Evolutionary conservation across 225 moss, liverwort and hornwort genomes (phyloP).

Genomic region (Takakia lepidozioides): DNA sequence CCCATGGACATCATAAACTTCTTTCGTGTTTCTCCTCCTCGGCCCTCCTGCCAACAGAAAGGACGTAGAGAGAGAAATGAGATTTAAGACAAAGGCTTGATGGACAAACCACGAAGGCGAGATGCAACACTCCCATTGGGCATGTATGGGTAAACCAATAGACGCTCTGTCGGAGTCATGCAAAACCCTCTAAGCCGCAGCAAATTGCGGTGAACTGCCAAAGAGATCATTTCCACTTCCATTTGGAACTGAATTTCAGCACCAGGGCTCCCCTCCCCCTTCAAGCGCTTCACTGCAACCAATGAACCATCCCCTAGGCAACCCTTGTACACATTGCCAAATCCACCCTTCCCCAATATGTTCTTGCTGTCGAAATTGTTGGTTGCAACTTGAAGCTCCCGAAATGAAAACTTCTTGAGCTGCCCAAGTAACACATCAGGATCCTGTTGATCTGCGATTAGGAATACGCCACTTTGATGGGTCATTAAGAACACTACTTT

Average conservation of each 20-base stretch:
- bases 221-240: slow-evolving; percentile 92
- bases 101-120: slow-evolving; percentile 64
- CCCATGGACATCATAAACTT: too few species aligned
- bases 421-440: slow-evolving; percentile 74
- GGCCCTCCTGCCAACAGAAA: too few species aligned
- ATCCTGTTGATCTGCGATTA: slow-evolving; percentile 75
- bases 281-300: slow-evolving; percentile 82
- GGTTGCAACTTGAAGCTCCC: slow-evolving; percentile 80
- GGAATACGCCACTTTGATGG: background rate
- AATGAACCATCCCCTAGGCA: slow-evolving; percentile 63
- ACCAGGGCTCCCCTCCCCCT: slow-evolving; percentile 76
- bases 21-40: too few species aligned
- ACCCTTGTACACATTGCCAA: slow-evolving; percentile 92
- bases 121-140: slow-evolving; percentile 95
- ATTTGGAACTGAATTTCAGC: slow-evolving; percentile 94
- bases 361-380: slow-evolving; percentile 74
- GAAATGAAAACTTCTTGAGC: slow-evolving; percentile 79
- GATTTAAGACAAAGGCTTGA: background rate
- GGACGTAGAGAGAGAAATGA: too few species aligned
- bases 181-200: slow-evolving; percentile 80
- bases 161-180: slow-evolving; percentile 91
- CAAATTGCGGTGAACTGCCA: slow-evolving; percentile 84
- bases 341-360: slow-evolving; percentile 86
- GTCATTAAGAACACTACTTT: background rate
- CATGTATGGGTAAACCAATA: slow-evolving; percentile 94